Evolutionary conservation across 192 early-diverging fungal species (phyloP).

Genomic region (Pilaira anomala): DNA sequence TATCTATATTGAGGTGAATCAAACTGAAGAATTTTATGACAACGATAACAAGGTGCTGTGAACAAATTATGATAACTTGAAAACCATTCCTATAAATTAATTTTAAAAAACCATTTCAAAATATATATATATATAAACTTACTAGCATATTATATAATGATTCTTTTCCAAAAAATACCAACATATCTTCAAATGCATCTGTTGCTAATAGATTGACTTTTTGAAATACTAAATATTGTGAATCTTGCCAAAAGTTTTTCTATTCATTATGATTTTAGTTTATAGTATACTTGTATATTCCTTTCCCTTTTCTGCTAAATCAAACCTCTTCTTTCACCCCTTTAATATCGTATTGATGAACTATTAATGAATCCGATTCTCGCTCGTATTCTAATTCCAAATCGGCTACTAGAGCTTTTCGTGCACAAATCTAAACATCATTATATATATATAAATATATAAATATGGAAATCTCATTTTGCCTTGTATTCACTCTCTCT

Average conservation of each 20-base stretch:
- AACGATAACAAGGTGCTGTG: constrained; percentile 36
- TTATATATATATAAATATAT: not conserved
- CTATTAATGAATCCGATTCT: not conserved
- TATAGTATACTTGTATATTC: no score
- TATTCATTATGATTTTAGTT: not conserved
- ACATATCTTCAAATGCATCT: constrained; percentile 36
- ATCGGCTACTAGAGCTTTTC: constrained; percentile 12
- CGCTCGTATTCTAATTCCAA: constrained; percentile 19
- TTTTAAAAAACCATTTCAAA: no score
- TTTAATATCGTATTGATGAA: constrained; percentile 18
- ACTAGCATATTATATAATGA: constrained; percentile 37
- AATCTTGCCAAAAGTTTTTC: constrained; percentile 36
- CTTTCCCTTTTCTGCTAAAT: not conserved
- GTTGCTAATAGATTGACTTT: constrained; percentile 40
- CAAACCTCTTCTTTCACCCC: constrained; percentile 21
- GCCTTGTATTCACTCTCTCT: no score
- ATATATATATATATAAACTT: not conserved
- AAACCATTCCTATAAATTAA: constrained; percentile 42
- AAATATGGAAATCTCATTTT: no score
- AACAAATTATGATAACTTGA: constrained; percentile 35
- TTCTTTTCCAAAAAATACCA: constrained; percentile 22
- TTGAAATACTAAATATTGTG: constrained; percentile 40
- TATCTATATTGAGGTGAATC: constrained; percentile 49
- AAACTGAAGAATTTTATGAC: constrained; percentile 41
- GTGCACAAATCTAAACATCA: constrained; percentile 5